phyloP scores from a whole-genome alignment of 805 yeast genomes.

The Starmerella geochares region DNA sequence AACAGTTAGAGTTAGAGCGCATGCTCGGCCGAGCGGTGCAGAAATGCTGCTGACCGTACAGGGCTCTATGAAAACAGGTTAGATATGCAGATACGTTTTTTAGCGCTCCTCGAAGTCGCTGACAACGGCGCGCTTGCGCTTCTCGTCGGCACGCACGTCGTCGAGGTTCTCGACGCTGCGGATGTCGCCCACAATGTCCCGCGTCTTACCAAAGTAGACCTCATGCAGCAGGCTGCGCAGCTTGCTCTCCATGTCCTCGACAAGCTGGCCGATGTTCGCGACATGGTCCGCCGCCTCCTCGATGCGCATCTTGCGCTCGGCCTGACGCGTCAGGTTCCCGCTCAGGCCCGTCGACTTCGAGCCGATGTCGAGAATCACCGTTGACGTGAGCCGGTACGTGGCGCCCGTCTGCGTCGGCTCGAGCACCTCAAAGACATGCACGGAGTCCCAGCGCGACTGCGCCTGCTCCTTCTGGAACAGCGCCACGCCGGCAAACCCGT shows the following conservation, averaged over 20 bases:
- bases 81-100: too few relatives aligned
- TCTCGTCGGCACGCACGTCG: constrained; percentile 33
- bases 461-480: constrained; percentile 53
- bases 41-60: too few relatives aligned
- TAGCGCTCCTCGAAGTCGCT: constrained; percentile 20
- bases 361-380: constrained; percentile 68
- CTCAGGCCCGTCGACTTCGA: constrained; percentile 43
- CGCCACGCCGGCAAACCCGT: constrained; percentile 75
- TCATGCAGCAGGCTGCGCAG: constrained; percentile 81
- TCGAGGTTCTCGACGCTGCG: constrained; percentile 38
- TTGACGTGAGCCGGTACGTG: constrained; percentile 67
- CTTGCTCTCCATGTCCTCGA: constrained; percentile 82
- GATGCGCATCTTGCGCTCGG: constrained; percentile 41
- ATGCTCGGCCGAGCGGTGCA: too few relatives aligned
- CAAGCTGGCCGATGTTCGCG: constrained; percentile 69
- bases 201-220: constrained; percentile 89
- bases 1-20: too few relatives aligned
- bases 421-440: constrained; percentile 75
- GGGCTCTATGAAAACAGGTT: too few relatives aligned
- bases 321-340: constrained; percentile 79
- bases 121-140: constrained; percentile 37
- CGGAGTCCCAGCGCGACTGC: constrained; percentile 64
- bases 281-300: constrained; percentile 58
- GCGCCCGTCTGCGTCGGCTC: background rate
- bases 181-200: constrained; percentile 69